Conservation (phyloP, 345 rosid species). For the Heritiera fomes region DNA sequence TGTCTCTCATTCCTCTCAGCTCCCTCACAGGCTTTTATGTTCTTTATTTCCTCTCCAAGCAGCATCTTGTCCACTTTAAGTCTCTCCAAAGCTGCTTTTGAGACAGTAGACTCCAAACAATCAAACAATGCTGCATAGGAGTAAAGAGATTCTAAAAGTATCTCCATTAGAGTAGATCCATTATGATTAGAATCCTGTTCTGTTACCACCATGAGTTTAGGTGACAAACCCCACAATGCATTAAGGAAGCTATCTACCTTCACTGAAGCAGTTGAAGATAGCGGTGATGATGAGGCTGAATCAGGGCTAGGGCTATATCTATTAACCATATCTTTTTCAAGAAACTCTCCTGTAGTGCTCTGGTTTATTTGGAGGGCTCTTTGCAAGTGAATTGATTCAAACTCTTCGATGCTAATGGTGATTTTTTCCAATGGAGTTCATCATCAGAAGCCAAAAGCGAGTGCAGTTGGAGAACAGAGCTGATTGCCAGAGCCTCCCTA, state of each 20-base stretch:
- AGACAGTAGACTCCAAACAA: constrained; percentile 74
- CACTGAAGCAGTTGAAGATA: constrained; percentile 35
- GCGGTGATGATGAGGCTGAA: constrained; percentile 66
- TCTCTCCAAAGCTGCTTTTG: constrained; percentile 72
- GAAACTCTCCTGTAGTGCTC: constrained; percentile 51
- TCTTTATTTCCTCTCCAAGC: constrained; percentile 89
- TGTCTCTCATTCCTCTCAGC: constrained; percentile 81
- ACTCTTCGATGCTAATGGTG: constrained; percentile 38
- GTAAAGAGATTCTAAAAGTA: constrained; percentile 45
- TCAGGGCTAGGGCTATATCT: constrained; percentile 68
- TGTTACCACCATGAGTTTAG: constrained; percentile 20
- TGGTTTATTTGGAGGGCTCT: constrained; percentile 51
- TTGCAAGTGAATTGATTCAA: constrained; percentile 47
- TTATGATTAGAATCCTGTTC: constrained; percentile 21
- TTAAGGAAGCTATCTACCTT: constrained; percentile 56
- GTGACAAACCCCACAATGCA: constrained; percentile 17
- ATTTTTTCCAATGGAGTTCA: constrained; percentile 44
- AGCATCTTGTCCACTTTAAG: constrained; percentile 84
- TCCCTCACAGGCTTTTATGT: constrained; percentile 84
- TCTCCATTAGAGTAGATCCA: constrained; percentile 17
- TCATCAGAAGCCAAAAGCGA: constrained; percentile 67
- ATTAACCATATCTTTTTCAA: constrained; percentile 58
- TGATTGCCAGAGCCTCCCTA: constrained; percentile 92
- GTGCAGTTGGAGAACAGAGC: constrained; percentile 84
- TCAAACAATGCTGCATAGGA: constrained; percentile 86